Conservation (phyloP, 371 early-diverging fungal species). For the Mortierella sp. region DNA sequence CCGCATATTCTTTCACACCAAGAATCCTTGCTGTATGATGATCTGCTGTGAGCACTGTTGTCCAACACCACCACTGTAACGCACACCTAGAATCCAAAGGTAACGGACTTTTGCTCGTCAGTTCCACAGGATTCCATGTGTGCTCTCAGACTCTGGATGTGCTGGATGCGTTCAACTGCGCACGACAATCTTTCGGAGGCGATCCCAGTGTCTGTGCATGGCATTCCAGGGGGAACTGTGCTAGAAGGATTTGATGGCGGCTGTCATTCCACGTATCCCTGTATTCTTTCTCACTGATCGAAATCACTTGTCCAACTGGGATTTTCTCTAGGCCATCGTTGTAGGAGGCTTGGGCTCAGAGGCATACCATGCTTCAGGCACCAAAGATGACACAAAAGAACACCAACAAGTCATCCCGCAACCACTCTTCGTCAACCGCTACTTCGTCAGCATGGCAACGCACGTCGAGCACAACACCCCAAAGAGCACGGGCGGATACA, state of each 20-base stretch:
- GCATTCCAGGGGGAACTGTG: not conserved
- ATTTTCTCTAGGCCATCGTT: too few relatives aligned
- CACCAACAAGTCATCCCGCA: slow-evolving; percentile 10
- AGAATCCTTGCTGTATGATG: not conserved
- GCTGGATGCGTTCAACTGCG: too few relatives aligned
- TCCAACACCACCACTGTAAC: not conserved
- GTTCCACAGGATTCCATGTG: slow-evolving; percentile 1
- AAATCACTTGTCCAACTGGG: not conserved
- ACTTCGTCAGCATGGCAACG: slow-evolving; percentile 16
- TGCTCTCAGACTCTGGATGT: not conserved
- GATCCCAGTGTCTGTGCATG: too few relatives aligned
- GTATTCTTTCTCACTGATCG: not conserved
- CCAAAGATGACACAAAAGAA: slow-evolving; percentile 27
- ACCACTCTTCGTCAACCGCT: slow-evolving; percentile 1
- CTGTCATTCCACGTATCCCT: not conserved
- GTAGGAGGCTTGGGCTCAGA: not conserved
- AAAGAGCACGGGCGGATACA: slow-evolving; percentile 4
- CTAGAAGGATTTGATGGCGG: not conserved
- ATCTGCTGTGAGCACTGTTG: not conserved
- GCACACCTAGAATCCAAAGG: too few relatives aligned
- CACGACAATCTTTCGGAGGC: too few relatives aligned
- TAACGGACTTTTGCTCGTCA: not conserved
- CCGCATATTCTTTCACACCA: not conserved
- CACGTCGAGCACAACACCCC: not conserved
- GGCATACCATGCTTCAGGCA: slow-evolving; percentile 14